Evolutionary conservation across 805 yeast genomes (phyloP).

Genomic region (Wickerhamomyces sydowiorum): DNA sequence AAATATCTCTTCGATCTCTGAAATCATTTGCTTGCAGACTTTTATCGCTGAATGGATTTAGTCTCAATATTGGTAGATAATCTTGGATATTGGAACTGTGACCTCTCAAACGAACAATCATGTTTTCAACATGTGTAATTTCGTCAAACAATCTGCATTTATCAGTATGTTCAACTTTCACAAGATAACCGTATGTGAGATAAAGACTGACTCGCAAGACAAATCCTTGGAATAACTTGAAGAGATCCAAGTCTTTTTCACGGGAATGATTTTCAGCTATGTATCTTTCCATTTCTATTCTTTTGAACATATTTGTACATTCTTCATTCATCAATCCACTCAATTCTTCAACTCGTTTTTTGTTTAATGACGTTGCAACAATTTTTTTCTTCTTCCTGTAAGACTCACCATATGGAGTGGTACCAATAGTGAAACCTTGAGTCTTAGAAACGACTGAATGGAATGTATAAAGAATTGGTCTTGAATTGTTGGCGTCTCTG

Average conservation of each 20-base stretch:
- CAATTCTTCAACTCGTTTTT: conserved; percentile 27
- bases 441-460: conserved; percentile 53
- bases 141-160: conserved; percentile 37
- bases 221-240: conserved; percentile 40
- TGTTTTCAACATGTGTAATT: conserved; percentile 49
- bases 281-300: conserved; percentile 11
- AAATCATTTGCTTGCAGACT: conserved; percentile 22
- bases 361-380: conserved; percentile 38
- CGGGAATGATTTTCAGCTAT: conserved; percentile 10
- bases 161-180: conserved; percentile 36
- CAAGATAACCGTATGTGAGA: conserved; percentile 45
- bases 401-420: conserved; percentile 51
- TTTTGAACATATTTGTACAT: conserved; percentile 24
- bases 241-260: conserved; percentile 32
- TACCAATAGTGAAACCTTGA: conserved; percentile 58
- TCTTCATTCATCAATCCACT: conserved; percentile 33
- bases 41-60: conserved; percentile 19
- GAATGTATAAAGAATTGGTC: conserved; percentile 65
- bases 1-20: conserved; percentile 40
- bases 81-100: conserved; percentile 52
- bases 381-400: conserved; percentile 43
- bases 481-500: conserved; percentile 51
- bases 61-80: conserved; percentile 42
- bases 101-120: conserved; percentile 51
- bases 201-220: conserved; percentile 44